phyloP scores from a whole-genome alignment of 2,329 filamentous ascomycete species.

The Stachybotrys chlorohalonatus region DNA sequence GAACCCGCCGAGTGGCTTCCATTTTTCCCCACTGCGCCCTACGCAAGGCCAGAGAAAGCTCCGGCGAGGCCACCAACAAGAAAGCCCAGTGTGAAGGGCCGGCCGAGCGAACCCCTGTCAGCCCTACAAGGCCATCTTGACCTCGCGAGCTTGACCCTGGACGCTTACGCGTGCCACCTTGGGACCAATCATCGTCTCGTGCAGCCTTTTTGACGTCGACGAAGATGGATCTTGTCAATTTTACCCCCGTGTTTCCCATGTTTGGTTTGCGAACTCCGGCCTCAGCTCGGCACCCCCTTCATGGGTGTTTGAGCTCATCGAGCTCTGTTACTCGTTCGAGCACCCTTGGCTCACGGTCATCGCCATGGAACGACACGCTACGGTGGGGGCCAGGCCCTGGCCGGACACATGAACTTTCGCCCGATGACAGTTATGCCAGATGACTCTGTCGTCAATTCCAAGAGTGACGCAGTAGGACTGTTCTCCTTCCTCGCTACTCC shows the following conservation, averaged over 20 bases:
- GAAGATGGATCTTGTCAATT: not conserved
- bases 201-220: not conserved
- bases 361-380: not conserved
- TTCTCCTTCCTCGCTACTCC: too few relatives aligned
- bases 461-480: too few relatives aligned
- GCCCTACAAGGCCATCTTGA: slow-evolving; percentile 13
- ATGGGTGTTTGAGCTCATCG: not conserved
- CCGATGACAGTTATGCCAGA: not conserved
- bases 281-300: not conserved
- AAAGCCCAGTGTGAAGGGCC: too few relatives aligned
- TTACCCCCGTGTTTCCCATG: not conserved
- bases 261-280: not conserved
- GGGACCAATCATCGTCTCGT: not conserved
- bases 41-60: not conserved
- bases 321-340: not conserved
- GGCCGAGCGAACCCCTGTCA: slow-evolving; percentile 9
- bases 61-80: slow-evolving; percentile 5
- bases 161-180: not conserved
- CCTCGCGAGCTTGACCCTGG: not conserved
- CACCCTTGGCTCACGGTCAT: not conserved
- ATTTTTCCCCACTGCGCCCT: not conserved
- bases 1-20: not conserved
- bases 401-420: not conserved
- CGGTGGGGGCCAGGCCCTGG: not conserved
- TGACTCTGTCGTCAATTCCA: not conserved